Evolutionary conservation across 148 eudicot genomes (phyloP).

Genomic region (Fallopia convolvulus): DNA sequence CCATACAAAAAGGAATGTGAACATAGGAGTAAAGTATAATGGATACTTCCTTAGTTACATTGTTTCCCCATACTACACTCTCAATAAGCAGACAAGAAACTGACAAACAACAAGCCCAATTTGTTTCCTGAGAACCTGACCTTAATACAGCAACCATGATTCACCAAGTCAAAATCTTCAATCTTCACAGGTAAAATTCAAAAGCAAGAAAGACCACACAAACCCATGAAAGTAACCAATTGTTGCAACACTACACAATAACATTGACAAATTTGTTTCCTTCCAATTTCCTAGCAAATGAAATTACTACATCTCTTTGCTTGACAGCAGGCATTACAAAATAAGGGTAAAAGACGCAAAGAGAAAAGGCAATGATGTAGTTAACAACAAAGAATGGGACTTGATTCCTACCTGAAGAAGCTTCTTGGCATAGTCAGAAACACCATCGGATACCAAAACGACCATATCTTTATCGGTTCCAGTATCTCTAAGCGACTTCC

Average conservation of each 20-base stretch:
- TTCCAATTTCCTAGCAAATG: background rate
- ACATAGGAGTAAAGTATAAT: no score
- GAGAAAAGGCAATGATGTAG: background rate
- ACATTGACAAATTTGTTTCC: background rate
- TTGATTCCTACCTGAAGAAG: slow-evolving; percentile 27
- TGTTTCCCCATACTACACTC: background rate
- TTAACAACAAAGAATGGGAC: background rate
- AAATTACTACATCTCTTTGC: background rate
- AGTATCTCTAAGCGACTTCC: slow-evolving; percentile 68
- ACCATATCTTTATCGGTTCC: slow-evolving; percentile 76
- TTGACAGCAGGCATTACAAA: background rate
- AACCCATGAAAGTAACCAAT: background rate
- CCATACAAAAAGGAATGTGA: background rate
- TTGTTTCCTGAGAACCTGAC: no score
- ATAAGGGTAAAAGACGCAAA: background rate
- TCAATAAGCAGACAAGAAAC: no score
- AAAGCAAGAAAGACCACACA: no score
- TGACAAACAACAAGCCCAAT: no score
- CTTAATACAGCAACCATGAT: no score
- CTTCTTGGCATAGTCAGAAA: slow-evolving; percentile 58
- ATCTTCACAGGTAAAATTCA: no score
- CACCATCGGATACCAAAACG: slow-evolving; percentile 86
- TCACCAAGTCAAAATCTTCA: no score
- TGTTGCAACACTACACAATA: background rate
- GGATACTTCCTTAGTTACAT: background rate